Base-by-base conservation (phyloP, 805 yeast species). In the Alloascoidea africana region DNA sequence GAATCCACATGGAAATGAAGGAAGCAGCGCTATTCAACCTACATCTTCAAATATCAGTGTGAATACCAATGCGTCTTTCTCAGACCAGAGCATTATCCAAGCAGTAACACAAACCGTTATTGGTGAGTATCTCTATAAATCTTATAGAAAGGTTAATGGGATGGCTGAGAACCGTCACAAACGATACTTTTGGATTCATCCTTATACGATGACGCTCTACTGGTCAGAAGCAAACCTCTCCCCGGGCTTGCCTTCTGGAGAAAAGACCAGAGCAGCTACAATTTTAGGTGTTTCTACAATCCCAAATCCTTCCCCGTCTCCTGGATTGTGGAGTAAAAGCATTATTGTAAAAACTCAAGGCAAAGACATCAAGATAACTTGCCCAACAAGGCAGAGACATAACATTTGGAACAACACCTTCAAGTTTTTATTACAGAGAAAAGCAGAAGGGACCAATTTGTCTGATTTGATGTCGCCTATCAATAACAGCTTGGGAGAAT, bases 111-210 rank as follows among this genome's bases (percentile, higher is more conserved):
- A 89, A 57, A 82, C 91, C 3, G 86, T 89, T 34, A 81, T 87
- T 55, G 98, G 98, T 38, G 97, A 89, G 53, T 83, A 76, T 45
- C 62, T 86, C 41, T 77, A 68, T 69, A 89, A 89, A 57, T 87
- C 87, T 53, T 83, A 78, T 54, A 74, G 91, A 41, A 73, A 75
- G 42, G 78, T 86, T n/a, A 50, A 50, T 33, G 66, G 79, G 1
- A 66, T 84, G 14, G 70, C 89, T 0, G 91, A 85, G 37, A 70
- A 71, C 33, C 70, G 96, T 42, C 98, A 89, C 52, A 91, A 81
- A 51, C 69, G 96, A 46, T 89, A 73, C 60, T 89, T 89, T 67
- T 91, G 97, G 97, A 73, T 91, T 34, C 94, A 89, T 57, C 97
- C 98, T 2, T 87, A 87, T 56, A 79, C 91, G 4, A 60, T 85